These are phyloP conservation scores for Ochromonadaceae sp. DNA, from an alignment of 352 stramenopile genomes.

Conservation along the genomic window DNA sequence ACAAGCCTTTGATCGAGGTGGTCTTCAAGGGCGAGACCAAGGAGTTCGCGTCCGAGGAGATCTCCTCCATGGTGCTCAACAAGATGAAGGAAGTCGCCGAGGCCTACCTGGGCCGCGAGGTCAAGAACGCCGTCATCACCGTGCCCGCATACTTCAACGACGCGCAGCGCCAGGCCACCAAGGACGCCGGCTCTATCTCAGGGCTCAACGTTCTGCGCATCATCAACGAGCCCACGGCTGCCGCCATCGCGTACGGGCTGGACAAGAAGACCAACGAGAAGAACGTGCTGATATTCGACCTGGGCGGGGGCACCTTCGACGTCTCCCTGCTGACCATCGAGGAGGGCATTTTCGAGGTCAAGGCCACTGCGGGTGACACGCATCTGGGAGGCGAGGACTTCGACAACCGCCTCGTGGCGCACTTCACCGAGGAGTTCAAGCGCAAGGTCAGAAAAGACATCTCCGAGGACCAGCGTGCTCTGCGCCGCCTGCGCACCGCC, in stretches of 20 bases:
- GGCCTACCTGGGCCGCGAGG: conserved; percentile 51
- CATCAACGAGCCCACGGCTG: conserved; percentile 93
- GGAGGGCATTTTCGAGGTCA: conserved; percentile 93
- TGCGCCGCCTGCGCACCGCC: conserved; percentile 77
- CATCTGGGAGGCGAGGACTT: conserved; percentile 89
- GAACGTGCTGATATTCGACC: conserved; percentile 92
- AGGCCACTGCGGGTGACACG: conserved; percentile 86
- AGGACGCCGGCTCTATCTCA: conserved; percentile 64
- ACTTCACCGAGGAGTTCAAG: conserved; percentile 80
- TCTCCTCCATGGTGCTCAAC: conserved; percentile 62
- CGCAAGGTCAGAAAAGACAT: conserved; percentile 69
- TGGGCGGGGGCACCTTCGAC: conserved; percentile 90
- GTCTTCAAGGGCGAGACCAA: conserved; percentile 65
- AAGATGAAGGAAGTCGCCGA: conserved; percentile 66
- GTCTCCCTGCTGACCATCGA: conserved; percentile 87
- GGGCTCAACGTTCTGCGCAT: conserved; percentile 81
- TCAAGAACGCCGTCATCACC: conserved; percentile 78
- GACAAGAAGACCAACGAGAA: conserved; percentile 81
- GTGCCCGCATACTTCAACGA: conserved; percentile 94
- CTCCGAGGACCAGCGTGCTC: conserved; percentile 71
- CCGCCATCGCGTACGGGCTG: conserved; percentile 94
- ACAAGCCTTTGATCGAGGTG: conserved; percentile 65
- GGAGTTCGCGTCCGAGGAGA: conserved; percentile 58
- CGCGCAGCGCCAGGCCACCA: conserved; percentile 78
- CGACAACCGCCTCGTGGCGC: conserved; percentile 84